These are phyloP conservation scores for Beta lomatogona DNA, from an alignment of 179 eudicot species.

Conservation along the genomic window DNA sequence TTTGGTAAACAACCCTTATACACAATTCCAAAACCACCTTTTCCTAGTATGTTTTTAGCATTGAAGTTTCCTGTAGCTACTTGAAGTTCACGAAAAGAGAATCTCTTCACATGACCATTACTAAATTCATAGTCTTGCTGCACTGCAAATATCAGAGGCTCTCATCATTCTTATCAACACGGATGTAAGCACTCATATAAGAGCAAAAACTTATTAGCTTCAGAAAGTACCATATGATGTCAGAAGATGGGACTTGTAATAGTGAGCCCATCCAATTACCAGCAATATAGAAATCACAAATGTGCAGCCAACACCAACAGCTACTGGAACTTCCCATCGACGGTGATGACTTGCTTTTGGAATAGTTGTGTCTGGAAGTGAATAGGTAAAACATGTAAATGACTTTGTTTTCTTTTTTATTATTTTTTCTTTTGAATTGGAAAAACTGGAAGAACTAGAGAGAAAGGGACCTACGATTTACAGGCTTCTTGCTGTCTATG, in stretches of 20 bases:
- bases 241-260: conserved; percentile 65
- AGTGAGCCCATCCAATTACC: conserved; percentile 64
- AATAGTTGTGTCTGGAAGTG: conserved; percentile 48
- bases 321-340: conserved; percentile 53
- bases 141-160: conserved; percentile 51
- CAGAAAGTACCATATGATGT: conserved; percentile 63
- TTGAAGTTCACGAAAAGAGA: conserved; percentile 86
- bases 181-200: background rate
- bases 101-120: conserved; percentile 74
- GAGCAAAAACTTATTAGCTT: background rate
- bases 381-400: conserved; percentile 8
- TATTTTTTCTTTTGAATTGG: background rate
- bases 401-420: background rate
- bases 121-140: conserved; percentile 84
- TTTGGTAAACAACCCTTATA: conserved; percentile 82
- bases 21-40: conserved; percentile 92
- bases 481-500: conserved; percentile 46
- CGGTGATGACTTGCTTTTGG: conserved; percentile 45
- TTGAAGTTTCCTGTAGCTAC: conserved; percentile 69
- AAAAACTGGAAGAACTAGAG: background rate
- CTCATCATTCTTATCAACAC: conserved; percentile 2
- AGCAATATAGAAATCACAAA: conserved; percentile 57
- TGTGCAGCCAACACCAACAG: conserved; percentile 62
- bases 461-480: conserved; percentile 48
- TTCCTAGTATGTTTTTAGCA: conserved; percentile 74